Percentiles rank a stretch among this genome's conserved stretches.
Evolutionary conservation across 108 stramenopile species (phyloP).

Genomic region (Seminavis robusta): DNA sequence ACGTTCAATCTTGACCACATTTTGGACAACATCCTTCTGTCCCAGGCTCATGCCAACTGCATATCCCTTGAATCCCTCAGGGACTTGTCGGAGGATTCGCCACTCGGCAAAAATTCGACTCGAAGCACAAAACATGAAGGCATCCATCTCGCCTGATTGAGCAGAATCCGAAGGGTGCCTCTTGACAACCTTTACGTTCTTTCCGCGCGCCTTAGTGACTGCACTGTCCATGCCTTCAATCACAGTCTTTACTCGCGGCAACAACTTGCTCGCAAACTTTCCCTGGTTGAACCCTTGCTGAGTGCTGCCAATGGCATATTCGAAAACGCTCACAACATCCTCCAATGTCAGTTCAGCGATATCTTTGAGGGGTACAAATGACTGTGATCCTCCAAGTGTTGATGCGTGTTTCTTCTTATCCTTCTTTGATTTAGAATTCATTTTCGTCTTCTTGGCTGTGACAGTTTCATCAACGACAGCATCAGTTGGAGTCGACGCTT

Average conservation of each 20-base stretch:
- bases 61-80: slow-evolving; percentile 68
- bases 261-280: slow-evolving; percentile 22
- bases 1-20: slow-evolving; percentile 66
- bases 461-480: slow-evolving; percentile 12
- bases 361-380: slow-evolving; percentile 39
- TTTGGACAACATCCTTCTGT: slow-evolving; percentile 73
- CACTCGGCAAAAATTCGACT: slow-evolving; percentile 74
- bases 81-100: slow-evolving; percentile 66
- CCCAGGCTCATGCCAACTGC: slow-evolving; percentile 73
- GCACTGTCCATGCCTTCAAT: slow-evolving; percentile 27
- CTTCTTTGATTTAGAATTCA: slow-evolving; percentile 9
- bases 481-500: background rate
- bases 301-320: slow-evolving; percentile 32
- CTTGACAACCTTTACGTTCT: slow-evolving; percentile 19
- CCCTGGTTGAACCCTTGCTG: slow-evolving; percentile 21
- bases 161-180: too few species aligned
- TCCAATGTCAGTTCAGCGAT: slow-evolving; percentile 51
- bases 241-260: slow-evolving; percentile 29
- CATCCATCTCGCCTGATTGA: slow-evolving; percentile 66
- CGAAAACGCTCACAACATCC: slow-evolving; percentile 46
- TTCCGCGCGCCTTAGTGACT: slow-evolving; percentile 32
- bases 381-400: slow-evolving; percentile 28
- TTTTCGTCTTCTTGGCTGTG: slow-evolving; percentile 8
- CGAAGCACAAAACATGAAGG: slow-evolving; percentile 57
- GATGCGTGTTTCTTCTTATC: slow-evolving; percentile 2